Percentiles rank a stretch among this genome's conserved stretches.
phyloP scores from a whole-genome alignment of 73 alveolate species.

The Tetrahymena borealis region DNA sequence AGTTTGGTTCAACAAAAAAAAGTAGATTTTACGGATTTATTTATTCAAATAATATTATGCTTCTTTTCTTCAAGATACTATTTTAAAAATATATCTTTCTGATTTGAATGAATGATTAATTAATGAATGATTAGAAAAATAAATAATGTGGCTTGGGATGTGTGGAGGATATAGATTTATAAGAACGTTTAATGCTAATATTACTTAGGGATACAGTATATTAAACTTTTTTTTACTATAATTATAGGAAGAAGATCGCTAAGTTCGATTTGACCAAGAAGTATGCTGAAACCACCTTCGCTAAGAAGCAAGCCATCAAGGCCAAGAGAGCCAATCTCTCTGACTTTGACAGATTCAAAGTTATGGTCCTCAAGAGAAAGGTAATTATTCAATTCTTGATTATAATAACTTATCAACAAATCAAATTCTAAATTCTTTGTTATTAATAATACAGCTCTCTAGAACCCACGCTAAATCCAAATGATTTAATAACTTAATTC shows the following conservation, averaged over 20 bases:
- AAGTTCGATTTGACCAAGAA: slow-evolving; percentile 38
- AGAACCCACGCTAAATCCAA: not conserved
- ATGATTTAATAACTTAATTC: not conserved
- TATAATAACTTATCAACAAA: too few species aligned
- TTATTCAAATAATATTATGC: too few species aligned
- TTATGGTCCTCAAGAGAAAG: slow-evolving; percentile 58
- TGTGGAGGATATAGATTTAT: too few species aligned
- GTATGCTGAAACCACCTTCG: slow-evolving; percentile 54
- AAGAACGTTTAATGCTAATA: too few species aligned
- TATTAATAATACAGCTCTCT: not conserved
- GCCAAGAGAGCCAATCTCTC: slow-evolving; percentile 69
- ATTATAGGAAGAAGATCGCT: slow-evolving; percentile 44
- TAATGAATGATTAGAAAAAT: too few species aligned
- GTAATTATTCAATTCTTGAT: slow-evolving; percentile 2
- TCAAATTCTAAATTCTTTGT: not conserved
- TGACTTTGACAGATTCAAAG: slow-evolving; percentile 77
- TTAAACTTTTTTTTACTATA: not conserved
- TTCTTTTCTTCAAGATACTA: too few species aligned
- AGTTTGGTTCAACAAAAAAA: too few species aligned
- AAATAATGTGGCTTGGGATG: too few species aligned
- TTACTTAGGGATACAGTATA: too few species aligned
- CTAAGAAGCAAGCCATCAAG: slow-evolving; percentile 55
- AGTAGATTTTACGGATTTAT: too few species aligned
- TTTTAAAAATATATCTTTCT: too few species aligned
- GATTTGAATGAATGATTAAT: too few species aligned